Base-by-base conservation (phyloP, 192 early-diverging fungal species). In the Entomortierella lignicola region DNA sequence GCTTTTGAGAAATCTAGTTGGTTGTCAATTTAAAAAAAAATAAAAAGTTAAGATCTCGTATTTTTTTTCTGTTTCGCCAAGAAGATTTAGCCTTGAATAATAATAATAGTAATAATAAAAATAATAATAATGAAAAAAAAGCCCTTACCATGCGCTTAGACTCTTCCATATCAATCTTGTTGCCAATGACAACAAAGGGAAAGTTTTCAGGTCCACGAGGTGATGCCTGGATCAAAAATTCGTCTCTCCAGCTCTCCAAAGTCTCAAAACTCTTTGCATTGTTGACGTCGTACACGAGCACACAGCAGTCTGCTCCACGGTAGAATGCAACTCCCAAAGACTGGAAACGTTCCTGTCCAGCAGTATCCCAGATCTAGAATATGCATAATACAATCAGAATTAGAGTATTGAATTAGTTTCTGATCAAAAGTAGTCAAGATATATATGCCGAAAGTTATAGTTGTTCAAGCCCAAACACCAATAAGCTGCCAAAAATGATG, bases 271-370 rank as follows among this genome's bases (percentile, higher is more conserved):
- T 92, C 81, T 95, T 96, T 47, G 85, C 85, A 82, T 96, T 97
- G 77, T 95, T 98, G 63, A 99, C 97, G 69, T 99, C 98, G 74
- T 94, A 98, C 34, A 95, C 94, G 37, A 99, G 87, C 43, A 98
- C 96, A 77, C 98, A 99, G 87, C 97, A 99, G 86, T 99, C 98
- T 17, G 98, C 97, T 51, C 98, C 98, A 58, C 97, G 92, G 60
- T 99, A 99, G 70, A 99, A 99, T 8, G 98, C 98, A 54, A 99
- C 98, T 26, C 98, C 98, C 29, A 99, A 89, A 42, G 89, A 92
- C 83, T 99, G 98, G 86, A 99, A 99, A 60, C 96, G 91, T 86
- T 99, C 98, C 84, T 99, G 98, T 48, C 98, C 98, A 21, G 98
- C 98, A 20, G 96, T 97, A 77, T 98, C 97, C 98, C 97, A 97